Base-by-base conservation (phyloP, 495 filamentous ascomycete genomes). In the Diplogelasinospora grovesii region DNA sequence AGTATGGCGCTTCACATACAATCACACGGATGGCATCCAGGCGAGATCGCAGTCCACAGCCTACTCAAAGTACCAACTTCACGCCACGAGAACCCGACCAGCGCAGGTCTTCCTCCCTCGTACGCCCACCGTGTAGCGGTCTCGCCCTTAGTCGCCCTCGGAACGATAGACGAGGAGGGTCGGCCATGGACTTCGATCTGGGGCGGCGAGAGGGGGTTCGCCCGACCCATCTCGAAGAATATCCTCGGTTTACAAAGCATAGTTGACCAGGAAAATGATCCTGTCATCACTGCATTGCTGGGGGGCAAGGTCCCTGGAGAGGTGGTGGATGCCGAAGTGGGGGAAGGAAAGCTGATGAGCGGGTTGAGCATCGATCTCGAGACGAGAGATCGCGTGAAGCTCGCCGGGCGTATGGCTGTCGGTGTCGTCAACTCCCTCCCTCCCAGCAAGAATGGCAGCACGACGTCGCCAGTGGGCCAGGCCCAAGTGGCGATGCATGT, bases 101-200 rank as follows among this genome's bases (percentile, higher is more conserved):
- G 68, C 11, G 60, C 67, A 3, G 72, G 70, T 41, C 61, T 85
- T 1, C 76, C 70, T 22, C 63, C 64, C 6, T 58, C 70, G 18
- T 75, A 76, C 8, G 71, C 57, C 7, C 65, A 68, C 36, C 57
- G 81, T 32, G 65, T 86, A 7, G 60, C 66, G 25, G 50, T 46
- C 4, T 79, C 77, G 3, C 80, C 83, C 0, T 64, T 89, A 6
- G 56, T 89, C 4, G 84, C 82, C 2, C 54, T 89, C n/a, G 86
- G 82, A 0, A 68, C 82, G 0, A 45, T 87, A 2, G 86, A 89
- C 50, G 49, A 54, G 3, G 36, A 79, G 24, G 75, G 73, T 5
- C 62, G 75, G 21, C 84, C 83, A 13, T 89, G 84, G 85, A 82
- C 80, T 23, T 79, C 81, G 0, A 31, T 89, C 5, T 83, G 81